Base-by-base conservation (phyloP, 306 rosid genomes). In the Morella rubra region DNA sequence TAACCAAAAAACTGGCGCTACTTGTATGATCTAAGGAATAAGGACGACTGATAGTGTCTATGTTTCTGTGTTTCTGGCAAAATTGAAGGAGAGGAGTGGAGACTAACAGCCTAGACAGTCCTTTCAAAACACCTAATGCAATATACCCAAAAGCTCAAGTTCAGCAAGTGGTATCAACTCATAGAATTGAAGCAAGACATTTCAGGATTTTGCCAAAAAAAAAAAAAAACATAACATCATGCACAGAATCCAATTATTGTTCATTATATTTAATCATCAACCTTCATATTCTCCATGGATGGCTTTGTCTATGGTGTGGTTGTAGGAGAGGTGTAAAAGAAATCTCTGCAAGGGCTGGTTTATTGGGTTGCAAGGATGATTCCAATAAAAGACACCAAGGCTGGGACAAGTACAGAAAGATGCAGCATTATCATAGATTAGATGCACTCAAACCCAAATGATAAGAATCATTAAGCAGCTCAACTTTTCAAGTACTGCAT, bases 21-120 rank as follows among this genome's bases (percentile, higher is more conserved):
- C 52, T 9, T 9, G 11, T 11, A 49, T 5, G 5, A 49, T 12
- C 52, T 49, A 15, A 19, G 5, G 8, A 19, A 56, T 18, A 3
- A 56, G 8, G 8, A 11, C 10, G 27, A 58, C 64, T 22, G 0
- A 15, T 7, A 3, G 69, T 14, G 46, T 15, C 14, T 37, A 37
- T 45, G 37, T 62, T 40, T 62, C 37, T 15, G 0, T 45, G 37
- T 62, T 40, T 62, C 37, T 15, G 0, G 44, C n/a, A 1, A 37
- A 37, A 40, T 62, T 32, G 69, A 37, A 62, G 69, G 44, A 15
- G 69, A 62, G n/a, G 69, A 62, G 69, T 62, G 45, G 69, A 32
- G 44, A 37, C 9, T 0, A 8, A 13, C 2, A 32, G 45, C 12
- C 69, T 6, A 37, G 46, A 0, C 69, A 13, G 69, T 45, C 7